Percentiles rank a stretch among this genome's conserved stretches.
Conservation (phyloP, 148 eudicot species). For the Pouteria glomerata region DNA sequence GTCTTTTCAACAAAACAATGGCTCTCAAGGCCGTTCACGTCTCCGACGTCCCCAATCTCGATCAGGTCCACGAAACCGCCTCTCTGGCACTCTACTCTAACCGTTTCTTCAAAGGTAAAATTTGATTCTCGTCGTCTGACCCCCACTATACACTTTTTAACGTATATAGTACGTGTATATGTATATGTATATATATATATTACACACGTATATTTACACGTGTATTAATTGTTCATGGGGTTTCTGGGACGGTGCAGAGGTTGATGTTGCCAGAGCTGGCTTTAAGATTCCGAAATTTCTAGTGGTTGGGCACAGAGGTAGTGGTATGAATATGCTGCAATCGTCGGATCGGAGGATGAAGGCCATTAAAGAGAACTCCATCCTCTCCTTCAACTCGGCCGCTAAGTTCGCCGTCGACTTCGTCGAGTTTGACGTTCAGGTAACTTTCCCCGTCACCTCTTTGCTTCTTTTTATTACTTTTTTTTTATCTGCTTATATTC, state of each 20-base stretch:
- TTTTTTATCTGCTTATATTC: no score
- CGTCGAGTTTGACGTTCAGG: conserved; percentile 64
- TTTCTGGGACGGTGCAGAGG: neutral
- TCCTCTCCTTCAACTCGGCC: conserved; percentile 40
- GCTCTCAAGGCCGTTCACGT: conserved; percentile 59
- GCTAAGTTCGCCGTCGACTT: conserved; percentile 28
- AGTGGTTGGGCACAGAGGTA: conserved; percentile 52
- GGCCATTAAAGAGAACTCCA: conserved; percentile 35
- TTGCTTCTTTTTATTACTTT: no score
- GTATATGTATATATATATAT: neutral
- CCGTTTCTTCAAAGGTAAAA: conserved; percentile 18
- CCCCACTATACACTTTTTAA: no score
- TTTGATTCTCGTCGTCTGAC: no score
- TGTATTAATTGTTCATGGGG: neutral
- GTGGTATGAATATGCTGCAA: conserved; percentile 44
- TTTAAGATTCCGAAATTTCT: conserved; percentile 18
- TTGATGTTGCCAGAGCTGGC: neutral
- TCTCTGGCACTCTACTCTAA: conserved; percentile 11
- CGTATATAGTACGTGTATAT: neutral
- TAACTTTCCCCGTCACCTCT: neutral
- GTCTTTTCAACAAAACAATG: no score
- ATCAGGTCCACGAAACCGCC: conserved; percentile 25
- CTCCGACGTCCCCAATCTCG: conserved; percentile 47
- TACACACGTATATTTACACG: neutral
- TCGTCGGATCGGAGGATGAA: conserved; percentile 36